Percentiles rank a stretch among this genome's conserved stretches.
These are phyloP conservation scores for Pogostemon cablin DNA, from an alignment of 257 asterid genomes.

Conservation along the genomic window DNA sequence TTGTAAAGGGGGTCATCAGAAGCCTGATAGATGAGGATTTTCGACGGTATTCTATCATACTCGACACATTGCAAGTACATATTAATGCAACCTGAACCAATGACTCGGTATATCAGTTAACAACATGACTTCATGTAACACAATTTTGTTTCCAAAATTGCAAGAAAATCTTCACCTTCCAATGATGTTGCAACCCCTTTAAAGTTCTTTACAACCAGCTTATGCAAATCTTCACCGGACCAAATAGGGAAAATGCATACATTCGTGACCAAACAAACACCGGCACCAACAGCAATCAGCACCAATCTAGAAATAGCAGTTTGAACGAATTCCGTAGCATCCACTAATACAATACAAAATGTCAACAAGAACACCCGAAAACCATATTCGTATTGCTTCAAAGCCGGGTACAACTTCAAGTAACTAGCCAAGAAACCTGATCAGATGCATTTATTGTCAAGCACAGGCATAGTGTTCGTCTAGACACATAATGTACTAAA, in stretches of 20 bases:
- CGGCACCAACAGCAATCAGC: constrained; percentile 83
- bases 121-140: constrained; percentile 24
- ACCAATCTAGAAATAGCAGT: constrained; percentile 82
- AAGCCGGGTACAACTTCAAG: constrained; percentile 72
- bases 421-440: constrained; percentile 69
- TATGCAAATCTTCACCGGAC: constrained; percentile 99
- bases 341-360: constrained; percentile 79
- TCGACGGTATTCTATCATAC: constrained; percentile 87
- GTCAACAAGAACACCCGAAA: constrained; percentile 91
- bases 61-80: constrained; percentile 72
- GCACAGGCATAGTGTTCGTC: too few species aligned
- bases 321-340: constrained; percentile 52
- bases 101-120: constrained; percentile 22
- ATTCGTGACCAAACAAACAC: constrained; percentile 71
- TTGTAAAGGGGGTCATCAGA: constrained; percentile 91
- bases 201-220: constrained; percentile 79
- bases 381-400: constrained; percentile 93
- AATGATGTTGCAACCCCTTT: constrained; percentile 77
- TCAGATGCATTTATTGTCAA: constrained; percentile 27
- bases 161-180: constrained; percentile 59
- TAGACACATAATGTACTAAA: too few species aligned
- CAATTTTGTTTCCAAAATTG: not conserved
- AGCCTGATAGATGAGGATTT: constrained; percentile 85
- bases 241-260: constrained; percentile 84
- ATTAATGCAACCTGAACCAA: constrained; percentile 62